These are phyloP conservation scores for Yamadazyma philogaea DNA, from an alignment of 805 yeast species.

Conservation along the genomic window DNA sequence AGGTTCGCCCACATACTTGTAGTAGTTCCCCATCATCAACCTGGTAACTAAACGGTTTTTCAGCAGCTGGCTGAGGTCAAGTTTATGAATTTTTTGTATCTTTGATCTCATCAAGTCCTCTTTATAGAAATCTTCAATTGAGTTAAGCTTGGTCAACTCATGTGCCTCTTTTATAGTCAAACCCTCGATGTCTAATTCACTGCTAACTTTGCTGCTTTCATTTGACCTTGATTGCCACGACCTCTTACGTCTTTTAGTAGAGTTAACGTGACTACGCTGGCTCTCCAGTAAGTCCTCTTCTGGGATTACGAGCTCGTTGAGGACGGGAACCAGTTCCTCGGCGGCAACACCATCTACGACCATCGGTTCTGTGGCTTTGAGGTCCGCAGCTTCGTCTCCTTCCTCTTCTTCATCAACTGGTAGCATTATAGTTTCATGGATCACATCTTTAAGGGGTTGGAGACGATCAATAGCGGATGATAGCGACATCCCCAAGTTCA, in stretches of 20 bases:
- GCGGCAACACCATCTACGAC: constrained; percentile 50
- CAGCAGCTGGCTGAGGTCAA: constrained; percentile 38
- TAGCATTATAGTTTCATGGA: constrained; percentile 45
- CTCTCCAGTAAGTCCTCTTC: constrained; percentile 20
- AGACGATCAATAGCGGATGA: constrained; percentile 52
- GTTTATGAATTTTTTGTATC: constrained; percentile 46
- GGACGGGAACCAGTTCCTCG: constrained; percentile 33
- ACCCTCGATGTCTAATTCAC: constrained; percentile 37
- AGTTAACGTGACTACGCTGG: constrained; percentile 19
- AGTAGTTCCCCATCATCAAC: constrained; percentile 67
- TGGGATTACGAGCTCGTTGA: constrained; percentile 53
- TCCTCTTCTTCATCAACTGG: constrained; percentile 46
- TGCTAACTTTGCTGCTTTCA: constrained; percentile 12
- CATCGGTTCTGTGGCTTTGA: constrained; percentile 45
- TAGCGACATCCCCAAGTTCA: constrained; percentile 46
- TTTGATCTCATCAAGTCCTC: constrained; percentile 43
- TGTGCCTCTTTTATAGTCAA: constrained; percentile 31
- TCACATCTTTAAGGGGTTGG: constrained; percentile 43
- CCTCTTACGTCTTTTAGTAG: constrained; percentile 12
- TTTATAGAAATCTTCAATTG: constrained; percentile 35
- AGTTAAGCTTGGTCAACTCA: constrained; percentile 34
- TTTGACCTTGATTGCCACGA: constrained; percentile 2
- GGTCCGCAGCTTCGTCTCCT: neutral
- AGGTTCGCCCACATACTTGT: constrained; percentile 42
- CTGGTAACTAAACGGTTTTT: constrained; percentile 55